These are phyloP conservation scores for Apiospora arundinis DNA, from an alignment of 2,329 filamentous ascomycete species.

Conservation along the genomic window DNA sequence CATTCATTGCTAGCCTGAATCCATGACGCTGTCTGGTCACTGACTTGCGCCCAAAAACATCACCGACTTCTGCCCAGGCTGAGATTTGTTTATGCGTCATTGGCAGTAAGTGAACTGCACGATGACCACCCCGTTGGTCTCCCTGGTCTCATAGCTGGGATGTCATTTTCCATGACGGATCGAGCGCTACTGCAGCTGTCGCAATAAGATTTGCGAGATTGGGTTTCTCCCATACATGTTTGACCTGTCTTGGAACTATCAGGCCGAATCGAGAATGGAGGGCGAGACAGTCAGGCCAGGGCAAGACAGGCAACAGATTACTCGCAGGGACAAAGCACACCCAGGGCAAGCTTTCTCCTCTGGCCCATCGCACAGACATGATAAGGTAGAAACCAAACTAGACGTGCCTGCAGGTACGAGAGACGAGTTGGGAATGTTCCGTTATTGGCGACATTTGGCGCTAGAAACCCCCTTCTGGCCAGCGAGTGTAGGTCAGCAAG, in stretches of 20 bases:
- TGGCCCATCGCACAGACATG: background rate
- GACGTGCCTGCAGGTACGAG: background rate
- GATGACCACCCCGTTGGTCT: background rate
- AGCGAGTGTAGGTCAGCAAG: background rate
- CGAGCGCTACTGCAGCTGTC: conserved; percentile 21
- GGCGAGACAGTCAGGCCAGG: conserved; percentile 6
- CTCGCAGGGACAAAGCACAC: conserved; percentile 14
- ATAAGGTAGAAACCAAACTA: background rate
- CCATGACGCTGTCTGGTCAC: background rate
- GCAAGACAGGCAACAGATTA: background rate
- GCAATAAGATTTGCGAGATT: conserved; percentile 20
- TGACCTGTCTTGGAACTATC: conserved; percentile 16
- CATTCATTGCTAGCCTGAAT: too few relatives aligned
- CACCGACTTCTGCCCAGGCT: background rate
- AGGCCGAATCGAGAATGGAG: conserved; percentile 9
- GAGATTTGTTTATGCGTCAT: background rate
- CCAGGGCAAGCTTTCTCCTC: background rate
- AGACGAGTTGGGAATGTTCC: background rate
- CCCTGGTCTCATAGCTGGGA: conserved; percentile 3
- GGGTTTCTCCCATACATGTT: conserved; percentile 16
- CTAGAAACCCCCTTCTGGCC: background rate
- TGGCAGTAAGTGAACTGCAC: background rate
- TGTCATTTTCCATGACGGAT: conserved; percentile 10
- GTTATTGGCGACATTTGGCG: background rate
- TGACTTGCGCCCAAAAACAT: background rate